Conservation (phyloP, 2,329 filamentous ascomycete species). For the Aspergillus fumigatiaffinis region DNA sequence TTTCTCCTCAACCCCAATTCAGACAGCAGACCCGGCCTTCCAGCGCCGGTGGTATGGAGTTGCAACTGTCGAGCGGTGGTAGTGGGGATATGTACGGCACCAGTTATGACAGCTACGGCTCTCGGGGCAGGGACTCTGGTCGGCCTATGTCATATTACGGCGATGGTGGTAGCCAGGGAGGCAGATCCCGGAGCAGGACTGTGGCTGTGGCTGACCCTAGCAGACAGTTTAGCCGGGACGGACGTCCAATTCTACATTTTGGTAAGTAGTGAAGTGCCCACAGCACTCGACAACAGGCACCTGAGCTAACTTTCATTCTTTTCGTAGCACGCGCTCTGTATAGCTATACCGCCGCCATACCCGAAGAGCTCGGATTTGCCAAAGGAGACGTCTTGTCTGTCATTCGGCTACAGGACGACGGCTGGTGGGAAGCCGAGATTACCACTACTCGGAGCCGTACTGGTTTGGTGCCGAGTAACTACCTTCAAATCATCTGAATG, state of each 20-base stretch:
- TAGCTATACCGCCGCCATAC: slow-evolving; percentile 89
- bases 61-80: slow-evolving; percentile 57
- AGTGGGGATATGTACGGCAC: slow-evolving; percentile 54
- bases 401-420: slow-evolving; percentile 88
- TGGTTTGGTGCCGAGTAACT: slow-evolving; percentile 65
- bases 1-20: slow-evolving; percentile 48
- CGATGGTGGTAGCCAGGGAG: slow-evolving; percentile 47
- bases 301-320: not conserved
- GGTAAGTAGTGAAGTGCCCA: slow-evolving; percentile 65
- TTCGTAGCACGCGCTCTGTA: slow-evolving; percentile 82
- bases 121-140: slow-evolving; percentile 37
- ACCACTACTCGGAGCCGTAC: slow-evolving; percentile 51
- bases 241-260: slow-evolving; percentile 84
- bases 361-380: slow-evolving; percentile 85
- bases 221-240: slow-evolving; percentile 77
- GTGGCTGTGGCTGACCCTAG: slow-evolving; percentile 68
- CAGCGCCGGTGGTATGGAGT: slow-evolving; percentile 57
- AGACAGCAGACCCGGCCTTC: slow-evolving; percentile 47
- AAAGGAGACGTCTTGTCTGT: slow-evolving; percentile 92
- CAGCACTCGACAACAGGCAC: not conserved
- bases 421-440: slow-evolving; percentile 98
- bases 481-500: slow-evolving; percentile 55
- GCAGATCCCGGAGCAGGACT: slow-evolving; percentile 70
- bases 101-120: slow-evolving; percentile 29
- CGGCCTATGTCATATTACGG: slow-evolving; percentile 49